Conservation (phyloP, 352 stramenopile species). For the Globisporangium rhizosaccharum region DNA sequence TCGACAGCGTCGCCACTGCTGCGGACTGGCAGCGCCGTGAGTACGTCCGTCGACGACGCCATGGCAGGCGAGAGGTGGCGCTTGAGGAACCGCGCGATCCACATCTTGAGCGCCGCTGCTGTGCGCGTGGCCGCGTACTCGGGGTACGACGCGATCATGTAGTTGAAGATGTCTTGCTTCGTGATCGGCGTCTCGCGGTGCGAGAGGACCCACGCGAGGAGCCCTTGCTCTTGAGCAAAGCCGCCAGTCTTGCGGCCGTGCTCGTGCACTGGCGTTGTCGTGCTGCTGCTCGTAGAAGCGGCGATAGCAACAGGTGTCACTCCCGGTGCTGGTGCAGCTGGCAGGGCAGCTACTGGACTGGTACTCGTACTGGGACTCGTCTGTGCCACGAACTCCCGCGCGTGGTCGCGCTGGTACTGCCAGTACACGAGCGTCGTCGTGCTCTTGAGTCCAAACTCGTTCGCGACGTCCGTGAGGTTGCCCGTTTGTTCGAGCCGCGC, state of each 20-base stretch:
- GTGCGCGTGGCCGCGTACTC: conserved; percentile 51
- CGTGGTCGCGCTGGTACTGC: conserved; percentile 25
- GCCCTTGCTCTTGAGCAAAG: conserved; percentile 31
- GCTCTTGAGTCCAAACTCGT: conserved; percentile 51
- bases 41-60: conserved; percentile 2
- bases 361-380: no score
- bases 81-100: conserved; percentile 61
- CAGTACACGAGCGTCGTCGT: conserved; percentile 56
- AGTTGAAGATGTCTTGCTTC: conserved; percentile 54
- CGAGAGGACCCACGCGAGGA: conserved; percentile 49
- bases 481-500: conserved; percentile 17
- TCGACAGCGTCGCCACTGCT: conserved; percentile 14
- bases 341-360: conserved; percentile 11
- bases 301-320: not conserved
- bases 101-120: conserved; percentile 51
- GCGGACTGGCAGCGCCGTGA: conserved; percentile 1
- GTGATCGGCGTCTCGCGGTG: conserved; percentile 42
- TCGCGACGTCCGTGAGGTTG: conserved; percentile 28
- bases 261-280: not conserved
- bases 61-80: conserved; percentile 29
- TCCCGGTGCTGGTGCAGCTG: conserved; percentile 11
- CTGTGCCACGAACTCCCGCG: no score
- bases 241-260: conserved; percentile 8
- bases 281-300: not conserved
- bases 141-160: conserved; percentile 48